Evolutionary conservation across 2,329 filamentous ascomycete genomes (phyloP).

Genomic region (Fusarium tuaranense): DNA sequence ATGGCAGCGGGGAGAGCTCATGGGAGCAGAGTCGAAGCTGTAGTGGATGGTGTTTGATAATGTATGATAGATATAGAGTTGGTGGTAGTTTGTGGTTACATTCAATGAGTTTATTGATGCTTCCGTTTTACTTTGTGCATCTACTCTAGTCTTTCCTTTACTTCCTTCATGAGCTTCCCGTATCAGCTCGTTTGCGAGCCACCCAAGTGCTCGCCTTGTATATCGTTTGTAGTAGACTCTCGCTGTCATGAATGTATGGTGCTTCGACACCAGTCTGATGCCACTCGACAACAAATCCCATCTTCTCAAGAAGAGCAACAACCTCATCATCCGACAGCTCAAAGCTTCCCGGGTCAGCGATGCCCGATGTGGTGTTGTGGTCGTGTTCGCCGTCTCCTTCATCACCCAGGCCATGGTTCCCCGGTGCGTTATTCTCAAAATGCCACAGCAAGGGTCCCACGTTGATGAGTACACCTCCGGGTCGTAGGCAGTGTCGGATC

Average conservation of each 20-base stretch:
- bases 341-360: constrained; percentile 89
- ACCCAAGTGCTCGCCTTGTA: constrained; percentile 90
- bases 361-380: constrained; percentile 69
- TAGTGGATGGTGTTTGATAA: constrained; percentile 41
- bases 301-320: constrained; percentile 74
- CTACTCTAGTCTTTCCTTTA: not conserved
- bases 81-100: not conserved
- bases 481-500: constrained; percentile 80
- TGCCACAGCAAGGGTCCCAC: constrained; percentile 95
- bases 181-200: constrained; percentile 72
- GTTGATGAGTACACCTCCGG: constrained; percentile 88
- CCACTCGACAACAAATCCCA: constrained; percentile 82
- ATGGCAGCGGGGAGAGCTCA: constrained; percentile 62
- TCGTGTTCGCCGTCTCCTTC: constrained; percentile 64
- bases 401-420: constrained; percentile 65
- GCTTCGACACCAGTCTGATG: constrained; percentile 71
- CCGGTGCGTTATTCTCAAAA: constrained; percentile 81
- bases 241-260: constrained; percentile 87
- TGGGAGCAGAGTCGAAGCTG: constrained; percentile 54
- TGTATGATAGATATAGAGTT: constrained; percentile 29
- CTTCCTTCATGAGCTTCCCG: not conserved
- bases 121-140: not conserved
- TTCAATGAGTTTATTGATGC: constrained; percentile 3
- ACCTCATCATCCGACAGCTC: constrained; percentile 94
- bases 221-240: constrained; percentile 87